Conservation (phyloP, 2,329 filamentous ascomycete species). For the Aspergillus sp. region DNA sequence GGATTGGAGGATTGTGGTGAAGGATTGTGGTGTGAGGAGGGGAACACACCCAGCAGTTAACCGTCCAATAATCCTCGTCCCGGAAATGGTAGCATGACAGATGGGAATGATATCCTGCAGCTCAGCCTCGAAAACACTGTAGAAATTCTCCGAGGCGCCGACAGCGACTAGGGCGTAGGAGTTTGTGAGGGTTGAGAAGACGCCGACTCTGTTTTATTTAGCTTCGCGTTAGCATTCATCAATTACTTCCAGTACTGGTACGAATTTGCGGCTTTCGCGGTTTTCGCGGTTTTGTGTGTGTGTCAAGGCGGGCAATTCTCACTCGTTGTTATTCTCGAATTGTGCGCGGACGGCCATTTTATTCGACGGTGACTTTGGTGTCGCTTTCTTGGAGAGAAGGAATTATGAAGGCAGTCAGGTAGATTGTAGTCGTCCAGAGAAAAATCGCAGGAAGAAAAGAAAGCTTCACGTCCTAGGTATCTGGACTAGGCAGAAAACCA, state of each 20-base stretch:
- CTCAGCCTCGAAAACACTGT: constrained; percentile 96
- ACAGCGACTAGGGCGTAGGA: constrained; percentile 91
- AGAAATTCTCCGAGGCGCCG: constrained; percentile 97
- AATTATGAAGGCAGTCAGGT: too few relatives aligned
- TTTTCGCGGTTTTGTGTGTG: too few relatives aligned
- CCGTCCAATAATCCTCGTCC: constrained; percentile 89
- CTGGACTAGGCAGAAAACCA: too few relatives aligned
- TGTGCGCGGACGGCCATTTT: constrained; percentile 43
- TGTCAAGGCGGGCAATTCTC: constrained; percentile 5
- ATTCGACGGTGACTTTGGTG: neutral
- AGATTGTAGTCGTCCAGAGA: too few relatives aligned
- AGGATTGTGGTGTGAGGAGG: neutral
- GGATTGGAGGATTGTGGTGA: too few relatives aligned
- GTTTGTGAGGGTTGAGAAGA: constrained; percentile 95
- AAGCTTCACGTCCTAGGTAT: too few relatives aligned
- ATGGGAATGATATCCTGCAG: constrained; percentile 96
- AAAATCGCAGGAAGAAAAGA: too few relatives aligned
- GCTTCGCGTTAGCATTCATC: neutral
- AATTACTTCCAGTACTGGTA: too few relatives aligned
- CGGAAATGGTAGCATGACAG: constrained; percentile 91
- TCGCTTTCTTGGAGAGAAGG: too few relatives aligned
- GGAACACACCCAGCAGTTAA: constrained; percentile 73
- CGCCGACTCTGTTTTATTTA: constrained; percentile 65
- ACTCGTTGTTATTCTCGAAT: constrained; percentile 46
- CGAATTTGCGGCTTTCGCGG: too few relatives aligned